These are phyloP conservation scores for Botrytis cinerea DNA, from an alignment of 2,329 filamentous ascomycete genomes.

Conservation along the genomic window DNA sequence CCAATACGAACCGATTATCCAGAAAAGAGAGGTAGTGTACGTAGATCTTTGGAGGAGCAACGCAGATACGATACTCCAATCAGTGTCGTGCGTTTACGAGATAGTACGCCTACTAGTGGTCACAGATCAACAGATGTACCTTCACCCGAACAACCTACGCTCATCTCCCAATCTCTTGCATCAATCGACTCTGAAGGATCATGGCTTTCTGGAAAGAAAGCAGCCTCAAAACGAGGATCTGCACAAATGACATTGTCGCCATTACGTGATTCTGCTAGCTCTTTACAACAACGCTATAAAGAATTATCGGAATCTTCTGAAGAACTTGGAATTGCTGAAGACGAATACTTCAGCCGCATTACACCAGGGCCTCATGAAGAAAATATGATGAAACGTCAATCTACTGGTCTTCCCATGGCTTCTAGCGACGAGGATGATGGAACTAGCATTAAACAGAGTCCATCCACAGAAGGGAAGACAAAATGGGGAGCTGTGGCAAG, in stretches of 20 bases:
- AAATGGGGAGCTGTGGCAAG: slow-evolving; percentile 44
- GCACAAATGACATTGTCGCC: slow-evolving; percentile 47
- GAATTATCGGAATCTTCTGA: slow-evolving; percentile 64
- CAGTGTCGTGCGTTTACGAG: slow-evolving; percentile 45
- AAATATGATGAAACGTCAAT: slow-evolving; percentile 44
- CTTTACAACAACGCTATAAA: slow-evolving; percentile 48
- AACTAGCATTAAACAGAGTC: slow-evolving; percentile 42
- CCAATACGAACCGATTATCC: slow-evolving; percentile 40
- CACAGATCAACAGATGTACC: slow-evolving; percentile 45
- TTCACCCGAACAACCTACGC: slow-evolving; percentile 55
- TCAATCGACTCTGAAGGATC: slow-evolving; percentile 95
- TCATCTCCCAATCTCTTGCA: slow-evolving; percentile 79
- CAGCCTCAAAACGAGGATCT: slow-evolving; percentile 51
- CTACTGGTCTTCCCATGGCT: slow-evolving; percentile 49
- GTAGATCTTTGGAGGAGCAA: slow-evolving; percentile 40
- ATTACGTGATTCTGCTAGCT: slow-evolving; percentile 46
- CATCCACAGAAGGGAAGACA: slow-evolving; percentile 34
- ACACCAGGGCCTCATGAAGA: slow-evolving; percentile 44
- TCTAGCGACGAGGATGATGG: slow-evolving; percentile 62
- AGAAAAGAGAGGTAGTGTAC: slow-evolving; percentile 31
- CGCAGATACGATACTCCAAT: slow-evolving; percentile 52
- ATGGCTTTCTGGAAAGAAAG: slow-evolving; percentile 79
- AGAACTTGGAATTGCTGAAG: slow-evolving; percentile 65
- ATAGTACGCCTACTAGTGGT: slow-evolving; percentile 50
- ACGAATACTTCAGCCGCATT: slow-evolving; percentile 70